Conservation (phyloP, 2,329 filamentous ascomycete species). For the Drechslera avenae region DNA sequence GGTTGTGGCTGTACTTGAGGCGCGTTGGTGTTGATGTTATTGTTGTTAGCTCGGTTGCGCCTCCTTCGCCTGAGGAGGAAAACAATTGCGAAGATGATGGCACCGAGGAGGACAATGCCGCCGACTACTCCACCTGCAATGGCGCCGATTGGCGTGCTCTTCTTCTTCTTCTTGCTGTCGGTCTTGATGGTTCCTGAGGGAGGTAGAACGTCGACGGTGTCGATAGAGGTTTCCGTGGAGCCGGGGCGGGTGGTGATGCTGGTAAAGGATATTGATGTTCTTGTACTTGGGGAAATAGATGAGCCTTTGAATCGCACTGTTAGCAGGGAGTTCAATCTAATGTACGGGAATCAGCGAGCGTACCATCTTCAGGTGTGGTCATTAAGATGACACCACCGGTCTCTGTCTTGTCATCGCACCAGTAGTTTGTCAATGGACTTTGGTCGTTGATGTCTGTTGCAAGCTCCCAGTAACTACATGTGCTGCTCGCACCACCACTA, state of each 20-base stretch:
- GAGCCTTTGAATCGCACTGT: background rate
- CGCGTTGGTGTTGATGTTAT: background rate
- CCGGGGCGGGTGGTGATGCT: background rate
- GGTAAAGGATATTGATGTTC: conserved; percentile 2
- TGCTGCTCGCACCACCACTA: conserved; percentile 10
- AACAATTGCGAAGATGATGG: conserved; percentile 16
- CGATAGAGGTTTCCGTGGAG: background rate
- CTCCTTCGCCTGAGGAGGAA: conserved; percentile 18
- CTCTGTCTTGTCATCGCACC: conserved; percentile 17
- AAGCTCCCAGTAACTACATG: conserved; percentile 16
- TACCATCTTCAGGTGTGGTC: conserved; percentile 13
- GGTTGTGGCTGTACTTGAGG: background rate
- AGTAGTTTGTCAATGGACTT: conserved; percentile 18
- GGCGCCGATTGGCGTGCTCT: conserved; percentile 18
- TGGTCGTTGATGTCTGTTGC: conserved; percentile 16
- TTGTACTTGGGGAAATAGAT: background rate
- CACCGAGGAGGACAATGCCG: conserved; percentile 21
- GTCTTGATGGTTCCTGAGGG: background rate
- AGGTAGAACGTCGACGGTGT: background rate
- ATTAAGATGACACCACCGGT: conserved; percentile 12
- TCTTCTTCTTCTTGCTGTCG: background rate
- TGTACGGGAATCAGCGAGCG: background rate
- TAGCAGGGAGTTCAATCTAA: background rate
- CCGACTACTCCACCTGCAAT: conserved; percentile 29
- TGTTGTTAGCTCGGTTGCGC: conserved; percentile 2